phyloP scores from a whole-genome alignment of 768 basidiomycete genomes.

The Rhodotorula sphaerocarpa region DNA sequence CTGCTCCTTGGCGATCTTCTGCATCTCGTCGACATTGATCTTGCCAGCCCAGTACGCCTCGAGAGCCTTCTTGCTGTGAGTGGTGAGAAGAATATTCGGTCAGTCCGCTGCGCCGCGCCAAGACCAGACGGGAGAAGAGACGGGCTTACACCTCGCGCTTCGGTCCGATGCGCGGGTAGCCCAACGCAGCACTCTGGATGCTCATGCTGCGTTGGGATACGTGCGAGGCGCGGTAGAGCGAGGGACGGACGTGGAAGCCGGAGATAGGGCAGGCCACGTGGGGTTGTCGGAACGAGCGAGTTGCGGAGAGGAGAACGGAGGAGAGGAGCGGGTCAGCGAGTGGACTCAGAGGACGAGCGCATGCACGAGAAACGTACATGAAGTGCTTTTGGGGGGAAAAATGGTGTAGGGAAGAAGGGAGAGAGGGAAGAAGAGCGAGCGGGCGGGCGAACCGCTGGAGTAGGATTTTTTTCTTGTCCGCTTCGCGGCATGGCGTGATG shows the following conservation, averaged over 20 bases:
- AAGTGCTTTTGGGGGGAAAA: neutral
- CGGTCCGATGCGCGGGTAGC: slow-evolving; percentile 83
- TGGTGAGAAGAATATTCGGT: neutral
- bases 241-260: neutral
- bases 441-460: neutral
- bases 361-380: neutral
- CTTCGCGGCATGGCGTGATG: too few relatives aligned
- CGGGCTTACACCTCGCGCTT: slow-evolving; percentile 21
- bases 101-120: too few relatives aligned
- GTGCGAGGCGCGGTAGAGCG: neutral
- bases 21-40: slow-evolving; percentile 74
- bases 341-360: neutral
- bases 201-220: slow-evolving; percentile 1
- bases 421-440: neutral
- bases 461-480: neutral
- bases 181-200: slow-evolving; percentile 64
- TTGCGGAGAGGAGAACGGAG: neutral
- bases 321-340: neutral
- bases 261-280: neutral
- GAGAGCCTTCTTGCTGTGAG: slow-evolving; percentile 90
- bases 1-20: slow-evolving; percentile 75
- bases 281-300: neutral
- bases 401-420: neutral
- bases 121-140: neutral
- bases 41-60: slow-evolving; percentile 94